phyloP scores from a whole-genome alignment of 1,139 yeast species.

The Arxiozyma bovina region DNA sequence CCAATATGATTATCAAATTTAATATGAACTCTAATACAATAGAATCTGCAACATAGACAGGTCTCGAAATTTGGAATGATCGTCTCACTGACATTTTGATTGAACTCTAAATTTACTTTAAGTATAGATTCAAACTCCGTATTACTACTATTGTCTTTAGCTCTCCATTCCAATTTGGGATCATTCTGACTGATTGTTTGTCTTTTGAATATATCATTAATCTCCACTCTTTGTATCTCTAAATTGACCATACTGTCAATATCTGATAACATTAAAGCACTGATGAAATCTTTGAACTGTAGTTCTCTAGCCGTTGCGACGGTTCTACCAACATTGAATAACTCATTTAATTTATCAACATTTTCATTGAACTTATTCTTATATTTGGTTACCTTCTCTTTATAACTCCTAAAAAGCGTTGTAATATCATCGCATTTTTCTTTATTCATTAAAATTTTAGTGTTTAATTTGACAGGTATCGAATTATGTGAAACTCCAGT shows the following conservation, averaged over 20 bases:
- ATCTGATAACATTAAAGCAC: conserved; percentile 17
- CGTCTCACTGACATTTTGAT: conserved; percentile 32
- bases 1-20: conserved; percentile 30
- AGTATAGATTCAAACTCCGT: conserved; percentile 21
- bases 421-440: conserved; percentile 13
- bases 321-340: conserved; percentile 14
- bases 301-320: conserved; percentile 11
- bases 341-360: conserved; percentile 12
- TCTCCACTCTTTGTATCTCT: conserved; percentile 11
- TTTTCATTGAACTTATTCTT: conserved; percentile 15
- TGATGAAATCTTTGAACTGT: conserved; percentile 21
- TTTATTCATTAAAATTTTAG: conserved; percentile 18
- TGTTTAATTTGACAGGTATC: conserved; percentile 29
- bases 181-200: conserved; percentile 12
- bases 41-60: conserved; percentile 46
- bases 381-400: conserved; percentile 10
- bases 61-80: conserved; percentile 51
- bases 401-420: conserved; percentile 10
- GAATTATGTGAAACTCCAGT: conserved; percentile 29
- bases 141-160: conserved; percentile 9
- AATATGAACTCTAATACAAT: conserved; percentile 34
- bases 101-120: conserved; percentile 26
- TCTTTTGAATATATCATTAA: conserved; percentile 23
- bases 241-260: conserved; percentile 23
- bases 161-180: conserved; percentile 4